Conservation (phyloP, 257 asterid species). For the Rehmannia glutinosa region DNA sequence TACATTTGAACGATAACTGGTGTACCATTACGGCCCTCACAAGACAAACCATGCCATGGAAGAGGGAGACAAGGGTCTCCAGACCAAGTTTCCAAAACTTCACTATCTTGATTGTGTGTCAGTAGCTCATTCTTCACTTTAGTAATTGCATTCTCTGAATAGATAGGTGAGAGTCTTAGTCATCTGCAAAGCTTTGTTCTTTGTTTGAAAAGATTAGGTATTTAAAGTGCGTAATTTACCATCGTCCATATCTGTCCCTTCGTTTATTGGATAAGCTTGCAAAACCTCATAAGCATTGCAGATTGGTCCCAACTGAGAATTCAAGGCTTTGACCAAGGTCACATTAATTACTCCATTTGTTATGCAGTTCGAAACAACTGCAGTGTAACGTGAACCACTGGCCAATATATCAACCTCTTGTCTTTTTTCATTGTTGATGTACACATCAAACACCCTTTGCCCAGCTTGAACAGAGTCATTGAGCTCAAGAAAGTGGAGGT, state of each 20-base stretch:
- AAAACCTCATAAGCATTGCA: conserved; percentile 55
- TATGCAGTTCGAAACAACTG: conserved; percentile 33
- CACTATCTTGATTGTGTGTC: conserved; percentile 44
- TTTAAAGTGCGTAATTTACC: conserved; percentile 27
- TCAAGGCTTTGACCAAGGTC: conserved; percentile 37
- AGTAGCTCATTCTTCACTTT: conserved; percentile 57
- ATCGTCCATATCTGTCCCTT: conserved; percentile 36
- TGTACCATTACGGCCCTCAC: conserved; percentile 26
- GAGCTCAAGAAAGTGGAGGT: conserved; percentile 55
- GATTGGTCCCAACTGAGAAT: conserved; percentile 48
- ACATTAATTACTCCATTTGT: conserved; percentile 45
- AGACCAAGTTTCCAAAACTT: conserved; percentile 46
- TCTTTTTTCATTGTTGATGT: conserved; percentile 33
- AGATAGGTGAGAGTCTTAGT: not conserved
- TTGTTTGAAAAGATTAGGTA: not conserved
- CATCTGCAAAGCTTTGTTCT: not conserved
- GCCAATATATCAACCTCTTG: conserved; percentile 35
- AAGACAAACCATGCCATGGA: conserved; percentile 62
- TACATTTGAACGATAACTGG: conserved; percentile 46
- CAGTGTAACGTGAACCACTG: conserved; percentile 23
- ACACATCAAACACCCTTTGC: conserved; percentile 51
- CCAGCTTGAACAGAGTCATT: conserved; percentile 33
- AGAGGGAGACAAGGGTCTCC: conserved; percentile 74
- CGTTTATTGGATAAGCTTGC: conserved; percentile 30
- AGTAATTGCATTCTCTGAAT: conserved; percentile 38